These are phyloP conservation scores for Colletotrichum liaoningense DNA, from an alignment of 2,329 filamentous ascomycete species.

Conservation along the genomic window DNA sequence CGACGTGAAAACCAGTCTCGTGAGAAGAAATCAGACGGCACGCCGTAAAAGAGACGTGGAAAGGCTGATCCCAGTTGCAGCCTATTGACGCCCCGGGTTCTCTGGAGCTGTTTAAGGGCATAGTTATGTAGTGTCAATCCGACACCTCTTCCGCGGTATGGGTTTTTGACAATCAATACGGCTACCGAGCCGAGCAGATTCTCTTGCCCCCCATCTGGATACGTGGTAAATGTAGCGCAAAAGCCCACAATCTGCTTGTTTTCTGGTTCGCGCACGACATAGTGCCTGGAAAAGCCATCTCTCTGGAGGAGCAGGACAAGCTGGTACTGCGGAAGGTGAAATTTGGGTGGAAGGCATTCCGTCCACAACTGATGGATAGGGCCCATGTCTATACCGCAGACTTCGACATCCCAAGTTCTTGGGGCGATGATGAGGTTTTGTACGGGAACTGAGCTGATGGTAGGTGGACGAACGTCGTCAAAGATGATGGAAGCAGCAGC, in stretches of 20 bases:
- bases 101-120: conserved; percentile 60
- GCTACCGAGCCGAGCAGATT: conserved; percentile 67
- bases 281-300: conserved; percentile 68
- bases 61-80: conserved; percentile 70
- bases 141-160: conserved; percentile 61
- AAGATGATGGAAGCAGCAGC: conserved; percentile 65
- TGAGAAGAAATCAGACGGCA: conserved; percentile 55
- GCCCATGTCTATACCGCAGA: conserved; percentile 53
- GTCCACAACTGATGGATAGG: conserved; percentile 61
- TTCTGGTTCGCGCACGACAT: conserved; percentile 62
- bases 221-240: conserved; percentile 70
- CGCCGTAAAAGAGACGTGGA: conserved; percentile 67
- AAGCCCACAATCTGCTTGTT: conserved; percentile 63
- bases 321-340: conserved; percentile 54
- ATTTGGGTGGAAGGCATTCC: conserved; percentile 56
- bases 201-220: conserved; percentile 63
- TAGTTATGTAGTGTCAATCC: conserved; percentile 65
- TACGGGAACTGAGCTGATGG: conserved; percentile 7
- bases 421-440: conserved; percentile 29
- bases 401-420: conserved; percentile 55
- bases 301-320: conserved; percentile 62
- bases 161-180: conserved; percentile 61
- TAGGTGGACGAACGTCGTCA: conserved; percentile 43
- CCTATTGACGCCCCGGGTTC: conserved; percentile 62
- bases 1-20: conserved; percentile 65